Percentiles rank a stretch among this genome's conserved stretches.
Conservation (phyloP, 2,329 filamentous ascomycete species). For the Metarhizium robertsii region DNA sequence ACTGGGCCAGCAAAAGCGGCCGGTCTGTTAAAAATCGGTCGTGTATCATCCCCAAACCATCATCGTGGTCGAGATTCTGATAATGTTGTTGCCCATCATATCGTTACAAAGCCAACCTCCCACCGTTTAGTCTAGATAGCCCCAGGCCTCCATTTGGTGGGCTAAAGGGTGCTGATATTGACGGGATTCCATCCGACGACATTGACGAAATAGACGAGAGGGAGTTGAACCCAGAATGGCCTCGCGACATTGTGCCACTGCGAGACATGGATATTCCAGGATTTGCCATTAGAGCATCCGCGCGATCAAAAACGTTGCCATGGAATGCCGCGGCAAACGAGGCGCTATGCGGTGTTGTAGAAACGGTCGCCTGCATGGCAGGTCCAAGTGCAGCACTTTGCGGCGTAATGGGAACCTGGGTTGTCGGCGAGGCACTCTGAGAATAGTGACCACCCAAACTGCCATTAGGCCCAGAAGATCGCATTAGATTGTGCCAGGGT, state of each 20-base stretch:
- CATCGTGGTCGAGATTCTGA: background rate
- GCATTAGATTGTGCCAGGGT: constrained; percentile 42
- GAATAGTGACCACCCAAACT: constrained; percentile 13
- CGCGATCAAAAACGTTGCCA: constrained; percentile 51
- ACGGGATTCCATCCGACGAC: constrained; percentile 29
- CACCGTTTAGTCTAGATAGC: constrained; percentile 24
- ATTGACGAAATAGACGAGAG: constrained; percentile 32
- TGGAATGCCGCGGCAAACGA: constrained; percentile 46
- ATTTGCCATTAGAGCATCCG: constrained; percentile 47
- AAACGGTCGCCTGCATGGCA: constrained; percentile 81
- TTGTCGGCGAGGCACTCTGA: constrained; percentile 18
- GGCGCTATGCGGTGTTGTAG: constrained; percentile 54
- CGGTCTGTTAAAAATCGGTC: background rate
- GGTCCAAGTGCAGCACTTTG: constrained; percentile 83
- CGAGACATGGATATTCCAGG: constrained; percentile 49
- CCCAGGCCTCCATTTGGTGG: constrained; percentile 22
- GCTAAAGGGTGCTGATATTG: constrained; percentile 21
- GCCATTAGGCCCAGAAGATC: constrained; percentile 7
- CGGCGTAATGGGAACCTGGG: constrained; percentile 64
- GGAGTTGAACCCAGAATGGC: constrained; percentile 29
- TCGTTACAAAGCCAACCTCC: constrained; percentile 26
- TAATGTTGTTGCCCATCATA: too few species aligned
- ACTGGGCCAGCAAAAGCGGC: background rate
- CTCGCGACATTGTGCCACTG: constrained; percentile 35
- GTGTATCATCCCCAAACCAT: background rate